Percentiles rank a stretch among this genome's conserved stretches.
Evolutionary conservation across 1,284 basidiomycete species (phyloP).

Genomic region (Ceratobasidium sp.): DNA sequence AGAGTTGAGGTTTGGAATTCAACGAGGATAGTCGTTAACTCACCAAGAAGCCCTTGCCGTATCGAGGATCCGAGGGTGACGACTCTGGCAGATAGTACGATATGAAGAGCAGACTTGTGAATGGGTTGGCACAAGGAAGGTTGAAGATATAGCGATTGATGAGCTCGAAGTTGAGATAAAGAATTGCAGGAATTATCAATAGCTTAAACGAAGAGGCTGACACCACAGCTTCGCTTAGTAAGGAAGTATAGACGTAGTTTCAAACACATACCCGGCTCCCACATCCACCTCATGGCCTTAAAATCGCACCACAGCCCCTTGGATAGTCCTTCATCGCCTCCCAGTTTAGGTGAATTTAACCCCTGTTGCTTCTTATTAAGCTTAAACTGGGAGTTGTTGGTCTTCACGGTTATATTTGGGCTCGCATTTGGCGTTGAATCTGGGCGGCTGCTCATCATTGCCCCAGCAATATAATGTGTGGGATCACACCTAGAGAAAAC

Average conservation of each 20-base stretch:
- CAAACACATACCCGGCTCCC: slow-evolving; percentile 39
- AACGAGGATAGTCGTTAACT: not conserved
- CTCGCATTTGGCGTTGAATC: slow-evolving; percentile 8
- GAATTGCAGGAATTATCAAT: slow-evolving; percentile 74
- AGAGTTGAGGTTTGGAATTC: slow-evolving; percentile 21
- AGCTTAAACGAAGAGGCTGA: slow-evolving; percentile 67
- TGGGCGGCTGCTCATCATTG: slow-evolving; percentile 10
- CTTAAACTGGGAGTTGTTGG: slow-evolving; percentile 16
- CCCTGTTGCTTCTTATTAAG: slow-evolving; percentile 14
- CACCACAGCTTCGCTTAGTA: not conserved
- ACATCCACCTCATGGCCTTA: slow-evolving; percentile 42
- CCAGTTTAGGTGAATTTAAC: not conserved
- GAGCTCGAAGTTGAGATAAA: slow-evolving; percentile 79
- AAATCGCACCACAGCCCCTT: slow-evolving; percentile 45
- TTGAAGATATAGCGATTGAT: slow-evolving; percentile 52
- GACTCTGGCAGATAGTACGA: slow-evolving; percentile 74
- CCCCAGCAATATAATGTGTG: slow-evolving; percentile 27
- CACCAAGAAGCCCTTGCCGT: slow-evolving; percentile 74
- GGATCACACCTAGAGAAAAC: slow-evolving; percentile 18
- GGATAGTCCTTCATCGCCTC: not conserved
- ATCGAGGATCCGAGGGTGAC: slow-evolving; percentile 66
- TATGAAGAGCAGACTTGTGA: slow-evolving; percentile 78
- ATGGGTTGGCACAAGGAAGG: slow-evolving; percentile 72
- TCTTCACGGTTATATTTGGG: slow-evolving; percentile 25
- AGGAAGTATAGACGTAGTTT: not conserved